A percentile compares a stretch with the other conserved stretches of the same genome.
Evolutionary conservation across 805 yeast genomes (phyloP).

Genomic region (Schizosaccharomyces lindneri): DNA sequence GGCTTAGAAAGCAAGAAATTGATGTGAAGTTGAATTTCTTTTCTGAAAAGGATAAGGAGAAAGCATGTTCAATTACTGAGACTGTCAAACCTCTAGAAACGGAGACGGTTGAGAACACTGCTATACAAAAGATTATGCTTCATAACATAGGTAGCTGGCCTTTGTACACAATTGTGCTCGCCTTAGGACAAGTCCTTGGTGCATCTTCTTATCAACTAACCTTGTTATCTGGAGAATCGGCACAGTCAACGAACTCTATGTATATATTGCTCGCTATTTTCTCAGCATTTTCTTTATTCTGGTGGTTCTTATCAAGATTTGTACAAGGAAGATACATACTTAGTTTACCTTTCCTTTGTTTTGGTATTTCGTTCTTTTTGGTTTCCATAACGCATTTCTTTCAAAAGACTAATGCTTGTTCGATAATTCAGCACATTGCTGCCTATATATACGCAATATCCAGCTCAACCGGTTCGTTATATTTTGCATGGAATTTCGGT

Average conservation of each 20-base stretch:
- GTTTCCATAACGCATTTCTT: not conserved
- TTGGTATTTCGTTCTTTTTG: not conserved
- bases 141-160: slow-evolving; percentile 1
- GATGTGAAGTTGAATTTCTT: not conserved
- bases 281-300: not conserved
- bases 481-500: slow-evolving; percentile 1
- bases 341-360: not conserved
- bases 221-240: not conserved
- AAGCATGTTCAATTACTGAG: not conserved
- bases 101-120: not conserved
- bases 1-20: not conserved
- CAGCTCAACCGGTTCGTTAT: not conserved
- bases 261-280: not conserved
- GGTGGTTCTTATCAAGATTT: not conserved
- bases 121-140: not conserved
- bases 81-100: not conserved
- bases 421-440: not conserved
- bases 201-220: slow-evolving; percentile 1
- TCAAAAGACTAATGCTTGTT: not conserved
- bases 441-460: not conserved
- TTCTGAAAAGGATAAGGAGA: not conserved
- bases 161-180: not conserved
- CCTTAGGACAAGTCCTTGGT: slow-evolving; percentile 1
- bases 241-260: not conserved
- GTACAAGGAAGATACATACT: not conserved